These are phyloP conservation scores for Onygena corvina DNA, from an alignment of 2,329 filamentous ascomycete genomes.

Conservation along the genomic window DNA sequence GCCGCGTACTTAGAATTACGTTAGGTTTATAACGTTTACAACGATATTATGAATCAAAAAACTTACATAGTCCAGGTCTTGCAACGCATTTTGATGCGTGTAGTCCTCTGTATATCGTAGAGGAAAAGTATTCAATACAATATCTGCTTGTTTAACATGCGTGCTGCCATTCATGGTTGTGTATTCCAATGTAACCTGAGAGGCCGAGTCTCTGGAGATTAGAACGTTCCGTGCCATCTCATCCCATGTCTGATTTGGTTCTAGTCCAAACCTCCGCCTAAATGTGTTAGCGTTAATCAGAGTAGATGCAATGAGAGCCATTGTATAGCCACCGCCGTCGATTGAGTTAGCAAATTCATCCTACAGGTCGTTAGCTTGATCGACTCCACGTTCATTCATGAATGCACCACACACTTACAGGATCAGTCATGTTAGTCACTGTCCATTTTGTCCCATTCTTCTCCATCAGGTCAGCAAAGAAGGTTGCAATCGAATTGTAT, in stretches of 20 bases:
- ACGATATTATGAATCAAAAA: neutral
- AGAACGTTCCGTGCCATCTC: conserved; percentile 46
- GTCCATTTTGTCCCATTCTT: conserved; percentile 46
- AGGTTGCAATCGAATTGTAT: conserved; percentile 50
- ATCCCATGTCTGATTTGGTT: conserved; percentile 47
- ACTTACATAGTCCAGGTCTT: conserved; percentile 50
- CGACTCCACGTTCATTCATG: neutral
- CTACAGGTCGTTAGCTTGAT: conserved; percentile 18
- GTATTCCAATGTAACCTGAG: conserved; percentile 53
- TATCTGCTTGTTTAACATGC: conserved; percentile 58
- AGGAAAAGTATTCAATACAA: conserved; percentile 55
- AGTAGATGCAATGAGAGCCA: conserved; percentile 47
- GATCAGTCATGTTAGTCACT: conserved; percentile 58
- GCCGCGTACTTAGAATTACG: conserved; percentile 45
- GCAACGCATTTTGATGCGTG: conserved; percentile 37
- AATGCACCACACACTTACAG: conserved; percentile 36
- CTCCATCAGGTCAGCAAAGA: conserved; percentile 49
- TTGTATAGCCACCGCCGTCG: conserved; percentile 58
- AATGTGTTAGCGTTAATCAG: conserved; percentile 47
- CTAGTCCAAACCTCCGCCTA: conserved; percentile 43
- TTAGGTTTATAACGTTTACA: conserved; percentile 2
- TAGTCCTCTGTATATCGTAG: conserved; percentile 48
- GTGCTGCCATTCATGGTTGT: conserved; percentile 54
- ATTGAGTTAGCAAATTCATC: conserved; percentile 58
- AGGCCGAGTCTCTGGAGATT: conserved; percentile 41